Evolutionary conservation across 768 basidiomycete species (phyloP).

Genomic region (Podaxis sp.): DNA sequence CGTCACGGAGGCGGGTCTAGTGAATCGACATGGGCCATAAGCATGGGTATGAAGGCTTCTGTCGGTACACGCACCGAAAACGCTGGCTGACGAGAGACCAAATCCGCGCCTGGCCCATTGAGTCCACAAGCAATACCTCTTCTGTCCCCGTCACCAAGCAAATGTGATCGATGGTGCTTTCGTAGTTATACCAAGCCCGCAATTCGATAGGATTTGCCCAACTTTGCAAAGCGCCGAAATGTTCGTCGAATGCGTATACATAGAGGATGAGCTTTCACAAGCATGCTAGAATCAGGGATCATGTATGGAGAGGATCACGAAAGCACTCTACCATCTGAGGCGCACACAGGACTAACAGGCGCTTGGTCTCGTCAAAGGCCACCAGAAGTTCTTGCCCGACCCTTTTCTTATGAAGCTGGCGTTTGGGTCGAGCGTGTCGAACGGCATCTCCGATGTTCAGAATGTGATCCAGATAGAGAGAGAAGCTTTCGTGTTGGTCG

Average conservation of each 20-base stretch:
- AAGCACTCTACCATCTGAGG: constrained; percentile 33
- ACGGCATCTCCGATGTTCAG: constrained; percentile 31
- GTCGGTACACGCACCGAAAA: constrained; percentile 38
- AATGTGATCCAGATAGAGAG: constrained; percentile 37
- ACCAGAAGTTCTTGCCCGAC: constrained; percentile 44
- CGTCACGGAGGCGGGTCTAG: constrained; percentile 32
- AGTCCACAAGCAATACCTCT: constrained; percentile 52
- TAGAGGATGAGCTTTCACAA: constrained; percentile 35
- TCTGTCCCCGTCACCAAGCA: constrained; percentile 49
- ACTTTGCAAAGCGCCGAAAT: constrained; percentile 37
- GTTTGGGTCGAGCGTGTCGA: constrained; percentile 19
- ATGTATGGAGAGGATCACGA: background rate
- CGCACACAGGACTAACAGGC: constrained; percentile 45
- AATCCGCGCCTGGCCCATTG: constrained; percentile 39
- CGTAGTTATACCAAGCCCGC: constrained; percentile 37
- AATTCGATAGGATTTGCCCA: constrained; percentile 41
- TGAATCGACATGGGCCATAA: constrained; percentile 20
- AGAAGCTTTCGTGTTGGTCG: constrained; percentile 29
- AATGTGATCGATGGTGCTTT: constrained; percentile 22
- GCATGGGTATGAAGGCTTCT: background rate
- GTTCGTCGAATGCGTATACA: constrained; percentile 47
- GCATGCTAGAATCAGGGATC: background rate
- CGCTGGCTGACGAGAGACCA: constrained; percentile 53
- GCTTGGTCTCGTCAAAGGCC: constrained; percentile 51
- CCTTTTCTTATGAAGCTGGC: constrained; percentile 40